These are phyloP conservation scores for Calonectria pteridis DNA, from an alignment of 2,329 filamentous ascomycete species.

Conservation along the genomic window DNA sequence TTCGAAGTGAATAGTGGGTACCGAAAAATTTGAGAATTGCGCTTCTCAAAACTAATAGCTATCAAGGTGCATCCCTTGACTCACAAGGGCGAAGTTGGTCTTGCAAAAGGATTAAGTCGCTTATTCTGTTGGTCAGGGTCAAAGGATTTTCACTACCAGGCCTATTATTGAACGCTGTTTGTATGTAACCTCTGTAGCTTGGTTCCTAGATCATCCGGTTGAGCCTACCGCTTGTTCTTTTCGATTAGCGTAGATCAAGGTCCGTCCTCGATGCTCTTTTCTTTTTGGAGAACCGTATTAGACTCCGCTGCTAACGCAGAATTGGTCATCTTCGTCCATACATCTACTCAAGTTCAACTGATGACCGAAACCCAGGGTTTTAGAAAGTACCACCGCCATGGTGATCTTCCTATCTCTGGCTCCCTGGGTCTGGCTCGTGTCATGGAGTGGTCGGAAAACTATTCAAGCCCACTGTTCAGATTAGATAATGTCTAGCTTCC, in stretches of 20 bases:
- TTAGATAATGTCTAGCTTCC: too few species aligned
- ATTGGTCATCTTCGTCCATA: constrained; percentile 43
- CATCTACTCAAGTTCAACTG: background rate
- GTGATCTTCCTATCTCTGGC: constrained; percentile 36
- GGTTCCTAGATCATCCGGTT: too few species aligned
- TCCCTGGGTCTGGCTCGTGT: constrained; percentile 25
- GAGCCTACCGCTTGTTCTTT: too few species aligned
- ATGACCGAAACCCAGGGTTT: constrained; percentile 20
- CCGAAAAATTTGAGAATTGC: background rate
- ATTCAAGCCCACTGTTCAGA: background rate
- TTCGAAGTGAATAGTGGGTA: constrained; percentile 52
- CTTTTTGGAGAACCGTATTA: constrained; percentile 55
- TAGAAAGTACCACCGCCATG: constrained; percentile 51
- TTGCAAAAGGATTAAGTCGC: too few species aligned
- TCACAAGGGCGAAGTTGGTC: too few species aligned
- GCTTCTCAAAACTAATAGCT: background rate
- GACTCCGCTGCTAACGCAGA: constrained; percentile 52
- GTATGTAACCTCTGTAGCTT: too few species aligned
- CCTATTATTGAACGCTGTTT: too few species aligned
- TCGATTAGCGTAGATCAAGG: too few species aligned
- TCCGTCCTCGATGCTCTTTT: constrained; percentile 54
- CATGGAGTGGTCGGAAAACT: constrained; percentile 35
- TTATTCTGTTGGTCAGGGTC: too few species aligned
- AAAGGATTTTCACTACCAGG: too few species aligned
- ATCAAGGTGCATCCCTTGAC: constrained; percentile 36